Evolutionary conservation across 805 yeast genomes (phyloP).

Genomic region (Cyberlindnera misumaiensis): DNA sequence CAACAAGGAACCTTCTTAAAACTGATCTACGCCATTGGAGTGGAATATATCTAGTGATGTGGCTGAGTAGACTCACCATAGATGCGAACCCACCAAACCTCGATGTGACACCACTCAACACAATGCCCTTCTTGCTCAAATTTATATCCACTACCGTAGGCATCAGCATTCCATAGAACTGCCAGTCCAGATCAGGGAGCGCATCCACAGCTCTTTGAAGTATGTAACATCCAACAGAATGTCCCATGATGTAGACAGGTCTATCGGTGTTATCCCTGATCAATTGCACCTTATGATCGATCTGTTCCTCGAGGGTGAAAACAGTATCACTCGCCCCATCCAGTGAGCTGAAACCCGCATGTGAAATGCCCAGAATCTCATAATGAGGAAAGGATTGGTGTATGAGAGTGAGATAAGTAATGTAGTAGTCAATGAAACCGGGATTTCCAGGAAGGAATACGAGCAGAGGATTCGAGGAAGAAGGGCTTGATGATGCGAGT

Average conservation of each 20-base stretch:
- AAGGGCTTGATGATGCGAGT: neutral
- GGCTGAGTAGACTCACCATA: constrained; percentile 25
- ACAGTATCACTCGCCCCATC: constrained; percentile 18
- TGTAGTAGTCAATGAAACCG: constrained; percentile 61
- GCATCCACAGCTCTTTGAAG: constrained; percentile 42
- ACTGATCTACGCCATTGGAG: constrained; percentile 6
- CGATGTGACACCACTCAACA: constrained; percentile 23
- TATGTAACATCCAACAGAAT: constrained; percentile 67
- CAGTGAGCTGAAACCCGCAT: constrained; percentile 44
- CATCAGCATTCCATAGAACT: constrained; percentile 53
- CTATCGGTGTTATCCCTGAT: constrained; percentile 31
- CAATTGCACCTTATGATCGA: constrained; percentile 50
- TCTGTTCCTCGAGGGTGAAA: constrained; percentile 46
- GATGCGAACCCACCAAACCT: constrained; percentile 24
- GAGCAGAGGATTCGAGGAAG: constrained; percentile 30
- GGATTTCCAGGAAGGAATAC: constrained; percentile 75
- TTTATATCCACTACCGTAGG: constrained; percentile 66
- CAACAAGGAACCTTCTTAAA: constrained; percentile 6
- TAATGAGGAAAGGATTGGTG: constrained; percentile 31
- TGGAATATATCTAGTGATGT: constrained; percentile 22
- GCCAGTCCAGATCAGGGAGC: constrained; percentile 23
- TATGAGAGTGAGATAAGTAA: constrained; percentile 44
- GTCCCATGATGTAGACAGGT: constrained; percentile 49
- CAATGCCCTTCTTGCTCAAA: constrained; percentile 33
- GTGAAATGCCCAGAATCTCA: constrained; percentile 57